Conservation (phyloP, 2,329 filamentous ascomycete genomes). For the Sordariomycetes sp. region DNA sequence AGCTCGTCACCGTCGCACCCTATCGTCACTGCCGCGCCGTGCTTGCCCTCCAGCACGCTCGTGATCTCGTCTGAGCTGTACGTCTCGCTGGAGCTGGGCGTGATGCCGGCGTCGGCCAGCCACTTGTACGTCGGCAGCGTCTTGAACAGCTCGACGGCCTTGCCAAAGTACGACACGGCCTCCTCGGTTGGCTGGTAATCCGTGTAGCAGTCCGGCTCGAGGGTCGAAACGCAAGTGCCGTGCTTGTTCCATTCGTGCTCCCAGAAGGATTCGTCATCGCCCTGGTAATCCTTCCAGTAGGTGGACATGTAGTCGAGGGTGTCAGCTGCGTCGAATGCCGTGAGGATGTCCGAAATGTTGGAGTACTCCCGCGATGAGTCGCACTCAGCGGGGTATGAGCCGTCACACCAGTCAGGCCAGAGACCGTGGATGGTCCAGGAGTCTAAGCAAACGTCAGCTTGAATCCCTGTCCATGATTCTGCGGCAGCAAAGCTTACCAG, state of each 20-base stretch:
- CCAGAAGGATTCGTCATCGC: constrained; percentile 58
- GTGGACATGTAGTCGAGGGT: constrained; percentile 58
- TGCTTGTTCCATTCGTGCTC: constrained; percentile 70
- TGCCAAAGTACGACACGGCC: constrained; percentile 60
- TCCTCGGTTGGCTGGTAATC: constrained; percentile 52
- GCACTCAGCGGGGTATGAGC: constrained; percentile 59
- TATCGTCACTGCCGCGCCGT: constrained; percentile 47
- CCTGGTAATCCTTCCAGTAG: constrained; percentile 64
- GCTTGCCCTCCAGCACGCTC: constrained; percentile 41
- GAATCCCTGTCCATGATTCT: too few relatives aligned
- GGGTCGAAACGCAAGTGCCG: constrained; percentile 62
- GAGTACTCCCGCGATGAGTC: constrained; percentile 51
- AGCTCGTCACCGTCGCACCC: constrained; percentile 40
- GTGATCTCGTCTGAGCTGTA: constrained; percentile 53
- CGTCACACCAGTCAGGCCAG: constrained; percentile 59
- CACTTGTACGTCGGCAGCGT: constrained; percentile 53
- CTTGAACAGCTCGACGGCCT: constrained; percentile 57
- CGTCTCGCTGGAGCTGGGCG: constrained; percentile 41
- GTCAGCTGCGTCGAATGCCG: constrained; percentile 37
- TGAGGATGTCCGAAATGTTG: constrained; percentile 56
- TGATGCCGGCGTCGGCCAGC: constrained; percentile 53
- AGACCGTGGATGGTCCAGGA: constrained; percentile 70
- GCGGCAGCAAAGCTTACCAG: constrained; percentile 12
- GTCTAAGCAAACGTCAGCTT: constrained; percentile 27
- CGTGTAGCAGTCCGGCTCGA: constrained; percentile 57